phyloP scores from a whole-genome alignment of 352 stramenopile species.

The Phytophthora uliginosa region DNA sequence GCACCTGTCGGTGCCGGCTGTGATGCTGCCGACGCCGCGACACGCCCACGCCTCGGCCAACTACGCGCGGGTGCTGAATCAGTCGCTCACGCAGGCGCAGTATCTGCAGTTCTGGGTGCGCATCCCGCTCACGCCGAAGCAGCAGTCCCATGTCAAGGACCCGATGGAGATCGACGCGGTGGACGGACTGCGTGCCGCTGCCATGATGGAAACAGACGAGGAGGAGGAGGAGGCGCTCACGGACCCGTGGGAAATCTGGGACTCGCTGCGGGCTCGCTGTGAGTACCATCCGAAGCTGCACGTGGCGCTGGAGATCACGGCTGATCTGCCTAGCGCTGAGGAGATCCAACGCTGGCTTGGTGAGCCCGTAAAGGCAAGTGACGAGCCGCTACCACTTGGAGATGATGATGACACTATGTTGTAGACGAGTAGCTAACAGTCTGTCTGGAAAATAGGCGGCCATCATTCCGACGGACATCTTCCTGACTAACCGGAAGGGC shows the following conservation, averaged over 20 bases:
- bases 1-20: conserved; percentile 96
- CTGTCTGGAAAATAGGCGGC: conserved; percentile 63
- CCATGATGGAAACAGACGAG: conserved; percentile 35
- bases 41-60: conserved; percentile 64
- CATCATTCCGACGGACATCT: conserved; percentile 92
- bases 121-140: conserved; percentile 68
- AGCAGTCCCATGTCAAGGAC: conserved; percentile 21
- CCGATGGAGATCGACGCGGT: conserved; percentile 25
- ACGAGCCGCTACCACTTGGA: not conserved
- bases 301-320: conserved; percentile 89
- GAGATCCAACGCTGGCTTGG: conserved; percentile 89
- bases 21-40: conserved; percentile 91
- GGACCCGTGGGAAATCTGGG: conserved; percentile 82
- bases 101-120: conserved; percentile 93
- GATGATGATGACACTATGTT: not conserved
- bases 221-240: conserved; percentile 43
- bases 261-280: conserved; percentile 83
- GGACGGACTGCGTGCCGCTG: conserved; percentile 27
- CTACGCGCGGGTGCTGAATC: conserved; percentile 90
- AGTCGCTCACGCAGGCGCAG: conserved; percentile 76
- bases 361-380: conserved; percentile 79
- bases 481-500: conserved; percentile 97
- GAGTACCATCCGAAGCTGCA: conserved; percentile 87
- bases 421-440: not conserved
- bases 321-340: conserved; percentile 71